Evolutionary conservation across 805 yeast species (phyloP), one percentile per base, ranked within the genome.

Genomic region (Starmera dryadoides): DNA sequence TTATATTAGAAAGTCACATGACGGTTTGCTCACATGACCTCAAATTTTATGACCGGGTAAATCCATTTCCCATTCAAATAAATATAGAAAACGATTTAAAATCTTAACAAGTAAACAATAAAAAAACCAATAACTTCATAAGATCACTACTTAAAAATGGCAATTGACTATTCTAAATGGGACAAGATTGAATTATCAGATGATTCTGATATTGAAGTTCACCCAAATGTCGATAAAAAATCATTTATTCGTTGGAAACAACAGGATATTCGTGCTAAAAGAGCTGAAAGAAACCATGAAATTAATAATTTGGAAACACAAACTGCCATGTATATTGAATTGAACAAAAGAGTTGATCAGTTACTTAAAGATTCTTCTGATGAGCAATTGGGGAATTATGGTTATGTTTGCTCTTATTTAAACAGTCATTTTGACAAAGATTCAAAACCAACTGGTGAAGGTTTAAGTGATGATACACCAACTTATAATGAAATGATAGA

Each of bases 181-280:
- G 99, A 93, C 62, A 86, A 87, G 58, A 77, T 93, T 42, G 98
- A 93, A 60, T 67, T 93, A 30, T 86, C 96, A 17, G 99, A 93
- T 59, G 99, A 93, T 61, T 87, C 96, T 8, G 98, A 93, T 54
- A 69, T 93, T 36, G 98, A 93, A 55, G 98, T 91, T 14, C 99
- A 93, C 58, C 99, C 98, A 43, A 93, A 93, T 56, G 98, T 93
- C 25, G 99, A 93, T 60, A 93, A 93, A 58, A 68, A 67, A 30
- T 89, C 98, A 1, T 91, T 93, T 49, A 86, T 93, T 52, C 77
- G 79, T 43, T 91, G 98, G 98, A 91, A 87, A 58, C 99, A 93
- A 64, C 83, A 95, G 54, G 96, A 89, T 50, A 93, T 93, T 47
- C 98, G 93, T 58, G 96, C 91, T 56, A 83, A 88, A 62, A 79